A percentile compares a stretch with the other conserved stretches of the same genome.
phyloP scores from a whole-genome alignment of 2,329 filamentous ascomycete genomes.

The Tolypocladium inflatum region DNA sequence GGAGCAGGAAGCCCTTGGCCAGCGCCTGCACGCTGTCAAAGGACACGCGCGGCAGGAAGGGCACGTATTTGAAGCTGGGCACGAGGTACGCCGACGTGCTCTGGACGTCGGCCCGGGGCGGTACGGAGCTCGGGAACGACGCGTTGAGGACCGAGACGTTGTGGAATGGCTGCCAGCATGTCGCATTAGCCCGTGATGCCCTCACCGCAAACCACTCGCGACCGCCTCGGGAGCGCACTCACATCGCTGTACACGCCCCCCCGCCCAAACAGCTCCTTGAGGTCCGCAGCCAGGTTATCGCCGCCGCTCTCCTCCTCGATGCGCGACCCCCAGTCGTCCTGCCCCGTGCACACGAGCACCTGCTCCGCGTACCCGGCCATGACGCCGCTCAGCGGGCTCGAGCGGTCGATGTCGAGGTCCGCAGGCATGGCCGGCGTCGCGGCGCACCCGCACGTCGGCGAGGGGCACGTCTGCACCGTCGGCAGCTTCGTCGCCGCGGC shows the following conservation, averaged over 20 bases:
- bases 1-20: conserved; percentile 57
- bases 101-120: conserved; percentile 32
- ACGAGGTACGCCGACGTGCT: conserved; percentile 65
- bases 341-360: conserved; percentile 73
- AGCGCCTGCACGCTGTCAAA: conserved; percentile 46
- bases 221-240: conserved; percentile 18
- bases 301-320: conserved; percentile 73
- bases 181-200: background rate
- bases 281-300: conserved; percentile 57
- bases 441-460: conserved; percentile 69
- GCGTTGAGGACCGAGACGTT: conserved; percentile 69
- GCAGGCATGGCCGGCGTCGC: conserved; percentile 52
- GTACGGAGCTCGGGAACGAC: conserved; percentile 57
- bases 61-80: conserved; percentile 74
- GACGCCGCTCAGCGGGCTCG: conserved; percentile 60
- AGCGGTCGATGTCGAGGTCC: conserved; percentile 65
- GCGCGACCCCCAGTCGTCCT: conserved; percentile 68
- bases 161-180: conserved; percentile 59
- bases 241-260: conserved; percentile 60
- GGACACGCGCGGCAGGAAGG: conserved; percentile 55
- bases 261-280: conserved; percentile 61
- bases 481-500: conserved; percentile 23
- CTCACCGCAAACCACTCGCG: background rate
- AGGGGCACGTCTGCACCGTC: conserved; percentile 53
- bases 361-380: conserved; percentile 76